A percentile compares a stretch with the other conserved stretches of the same genome.
phyloP scores from a whole-genome alignment of 805 yeast species.

The Candida sonorensis region DNA sequence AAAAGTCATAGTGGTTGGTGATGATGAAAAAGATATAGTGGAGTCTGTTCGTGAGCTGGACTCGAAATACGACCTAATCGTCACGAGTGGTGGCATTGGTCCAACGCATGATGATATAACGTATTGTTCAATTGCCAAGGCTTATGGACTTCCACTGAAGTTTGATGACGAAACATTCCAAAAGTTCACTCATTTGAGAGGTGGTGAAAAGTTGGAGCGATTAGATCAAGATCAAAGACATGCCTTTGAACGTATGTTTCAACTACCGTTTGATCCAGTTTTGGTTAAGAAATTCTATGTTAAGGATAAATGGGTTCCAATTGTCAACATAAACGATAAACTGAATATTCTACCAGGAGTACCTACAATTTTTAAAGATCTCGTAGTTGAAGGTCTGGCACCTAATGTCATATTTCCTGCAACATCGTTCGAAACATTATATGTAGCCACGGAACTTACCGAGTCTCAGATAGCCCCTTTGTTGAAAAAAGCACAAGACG shows the following conservation, averaged over 20 bases:
- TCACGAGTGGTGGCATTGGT: conserved; percentile 75
- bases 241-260: conserved; percentile 77
- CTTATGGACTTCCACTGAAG: conserved; percentile 43
- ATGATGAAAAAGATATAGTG: conserved; percentile 59
- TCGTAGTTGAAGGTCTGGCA: conserved; percentile 39
- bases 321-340: conserved; percentile 58
- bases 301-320: conserved; percentile 74
- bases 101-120: conserved; percentile 91
- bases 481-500: conserved; percentile 44
- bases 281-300: conserved; percentile 41
- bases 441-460: conserved; percentile 50
- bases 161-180: conserved; percentile 52
- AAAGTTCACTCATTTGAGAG: conserved; percentile 48
- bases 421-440: conserved; percentile 37
- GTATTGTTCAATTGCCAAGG: conserved; percentile 65
- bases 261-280: conserved; percentile 42
- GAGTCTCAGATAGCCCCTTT: conserved; percentile 70
- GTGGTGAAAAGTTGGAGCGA: conserved; percentile 25
- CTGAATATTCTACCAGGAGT: conserved; percentile 79
- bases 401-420: conserved; percentile 30
- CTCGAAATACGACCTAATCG: conserved; percentile 54
- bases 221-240: conserved; percentile 36
- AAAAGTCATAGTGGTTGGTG: conserved; percentile 69
- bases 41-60: conserved; percentile 41
- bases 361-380: conserved; percentile 59